phyloP scores from a whole-genome alignment of 78 protist species.

The Protostelium mycophagum region DNA sequence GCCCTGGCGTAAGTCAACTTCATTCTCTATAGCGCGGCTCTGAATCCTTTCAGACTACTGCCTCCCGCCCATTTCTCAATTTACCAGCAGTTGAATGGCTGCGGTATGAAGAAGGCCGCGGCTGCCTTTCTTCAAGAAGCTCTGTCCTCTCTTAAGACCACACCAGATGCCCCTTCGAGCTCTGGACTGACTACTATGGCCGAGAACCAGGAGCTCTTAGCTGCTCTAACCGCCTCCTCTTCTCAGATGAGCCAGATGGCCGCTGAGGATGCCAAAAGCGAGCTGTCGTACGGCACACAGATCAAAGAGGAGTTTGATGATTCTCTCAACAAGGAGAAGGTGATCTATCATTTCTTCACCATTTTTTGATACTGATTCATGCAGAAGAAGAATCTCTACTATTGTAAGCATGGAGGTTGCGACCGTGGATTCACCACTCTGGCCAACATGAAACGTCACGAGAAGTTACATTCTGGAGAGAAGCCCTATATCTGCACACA shows the following conservation, averaged over 20 bases:
- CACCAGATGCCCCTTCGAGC: neutral
- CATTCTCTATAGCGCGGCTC: neutral
- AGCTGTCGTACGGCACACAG: neutral
- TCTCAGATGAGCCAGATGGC: neutral
- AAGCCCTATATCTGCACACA: constrained; percentile 51
- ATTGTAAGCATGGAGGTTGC: constrained; percentile 27
- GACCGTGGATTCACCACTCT: constrained; percentile 12
- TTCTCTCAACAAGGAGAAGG: neutral
- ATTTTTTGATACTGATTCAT: neutral
- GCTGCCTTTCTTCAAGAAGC: neutral
- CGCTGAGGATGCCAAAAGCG: neutral
- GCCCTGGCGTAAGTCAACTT: neutral
- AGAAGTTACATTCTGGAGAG: constrained; percentile 39
- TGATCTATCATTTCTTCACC: neutral
- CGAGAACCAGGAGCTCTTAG: neutral
- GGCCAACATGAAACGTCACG: constrained; percentile 45
- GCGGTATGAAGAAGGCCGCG: neutral
- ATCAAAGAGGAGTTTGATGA: neutral
- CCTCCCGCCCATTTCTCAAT: neutral
- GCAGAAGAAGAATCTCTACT: neutral
- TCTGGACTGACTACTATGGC: neutral
- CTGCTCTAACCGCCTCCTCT: neutral
- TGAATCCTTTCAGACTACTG: neutral
- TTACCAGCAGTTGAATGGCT: neutral
- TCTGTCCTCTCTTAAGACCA: neutral